Percentiles rank a stretch among this genome's conserved stretches.
These are phyloP conservation scores for Yarrowia sp. DNA, from an alignment of 805 yeast genomes.

Conservation along the genomic window DNA sequence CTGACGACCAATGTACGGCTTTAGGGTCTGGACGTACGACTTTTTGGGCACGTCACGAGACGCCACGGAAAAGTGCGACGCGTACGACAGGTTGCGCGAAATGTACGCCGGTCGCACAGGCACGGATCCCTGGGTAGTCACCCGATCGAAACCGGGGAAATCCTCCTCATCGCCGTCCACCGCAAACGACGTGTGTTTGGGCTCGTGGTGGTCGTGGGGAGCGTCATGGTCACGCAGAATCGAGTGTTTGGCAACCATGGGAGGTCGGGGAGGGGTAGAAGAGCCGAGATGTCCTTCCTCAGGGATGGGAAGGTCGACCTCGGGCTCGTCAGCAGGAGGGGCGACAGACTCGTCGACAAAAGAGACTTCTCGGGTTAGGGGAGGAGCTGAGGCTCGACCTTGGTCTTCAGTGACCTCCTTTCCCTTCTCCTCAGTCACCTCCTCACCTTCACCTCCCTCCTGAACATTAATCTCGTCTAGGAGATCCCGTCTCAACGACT, in stretches of 20 bases:
- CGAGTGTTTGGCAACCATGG: conserved; percentile 7
- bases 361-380: conserved; percentile 6
- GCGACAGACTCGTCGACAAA: conserved; percentile 7
- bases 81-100: conserved; percentile 9
- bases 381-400: background rate
- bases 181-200: conserved; percentile 23
- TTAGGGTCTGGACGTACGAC: conserved; percentile 51
- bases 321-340: background rate
- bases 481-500: background rate
- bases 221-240: conserved; percentile 10
- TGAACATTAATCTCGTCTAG: background rate
- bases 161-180: conserved; percentile 3
- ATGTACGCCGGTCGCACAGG: conserved; percentile 9
- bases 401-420: background rate
- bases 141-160: background rate
- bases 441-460: background rate
- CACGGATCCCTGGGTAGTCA: background rate
- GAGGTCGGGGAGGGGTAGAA: conserved; percentile 25
- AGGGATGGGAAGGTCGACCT: conserved; percentile 11
- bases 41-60: conserved; percentile 40
- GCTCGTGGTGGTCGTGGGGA: background rate
- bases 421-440: background rate
- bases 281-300: conserved; percentile 14
- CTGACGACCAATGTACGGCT: conserved; percentile 59
- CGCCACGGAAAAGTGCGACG: background rate